Evolutionary conservation across 2,329 filamentous ascomycete genomes (phyloP), one percentile per base, ranked within the genome.

Genomic region (Monosporascus sp.): DNA sequence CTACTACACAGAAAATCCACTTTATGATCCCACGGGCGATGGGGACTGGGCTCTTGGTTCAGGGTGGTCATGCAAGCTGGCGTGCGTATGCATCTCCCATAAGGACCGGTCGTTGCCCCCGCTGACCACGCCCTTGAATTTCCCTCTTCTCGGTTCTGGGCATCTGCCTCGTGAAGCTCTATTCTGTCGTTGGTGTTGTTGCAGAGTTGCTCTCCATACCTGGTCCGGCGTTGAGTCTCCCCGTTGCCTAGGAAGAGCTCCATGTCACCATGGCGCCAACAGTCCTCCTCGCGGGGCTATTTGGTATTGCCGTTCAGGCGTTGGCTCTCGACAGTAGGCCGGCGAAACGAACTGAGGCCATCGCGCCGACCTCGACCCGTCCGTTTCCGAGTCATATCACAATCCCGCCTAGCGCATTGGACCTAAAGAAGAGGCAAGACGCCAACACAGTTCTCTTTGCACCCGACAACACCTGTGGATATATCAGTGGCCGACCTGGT

Each of bases 401-500:
- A 8, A 44, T 64, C 35, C 70, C 71, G 7, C 72, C 75, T 3
- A 63, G 56, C 14, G 51, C 70, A 27, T 62, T 65, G n/a, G 68
- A 70, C 19, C 60, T 73, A 14, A 63, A 65, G 35, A 68, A 60
- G 60, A 68, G 65, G 53, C 63, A 65, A 48, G 58, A 56, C n/a
- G 64, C 55, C n/a, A 54, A 65, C 19, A 74, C 69, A 0, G 68
- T 75, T 27, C 67, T 78, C n/a, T 61, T 76, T 51, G 78, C 71
- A 11, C 73, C 75, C 1, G 76, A 79, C 60, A 77, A 77, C 55
- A 78, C 74, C 0, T 81, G 78, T 54, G 78, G 78, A 57, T 81
- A 70, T 60, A 63, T 80, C 40, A 69, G 68, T 31, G 78, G 72
- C 35, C 67, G 65, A 27, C 52, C 68, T 14, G 68, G 72, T 74